These are phyloP conservation scores for Ophiocordyceps robertsii DNA, from an alignment of 2,329 filamentous ascomycete genomes.

Conservation along the genomic window DNA sequence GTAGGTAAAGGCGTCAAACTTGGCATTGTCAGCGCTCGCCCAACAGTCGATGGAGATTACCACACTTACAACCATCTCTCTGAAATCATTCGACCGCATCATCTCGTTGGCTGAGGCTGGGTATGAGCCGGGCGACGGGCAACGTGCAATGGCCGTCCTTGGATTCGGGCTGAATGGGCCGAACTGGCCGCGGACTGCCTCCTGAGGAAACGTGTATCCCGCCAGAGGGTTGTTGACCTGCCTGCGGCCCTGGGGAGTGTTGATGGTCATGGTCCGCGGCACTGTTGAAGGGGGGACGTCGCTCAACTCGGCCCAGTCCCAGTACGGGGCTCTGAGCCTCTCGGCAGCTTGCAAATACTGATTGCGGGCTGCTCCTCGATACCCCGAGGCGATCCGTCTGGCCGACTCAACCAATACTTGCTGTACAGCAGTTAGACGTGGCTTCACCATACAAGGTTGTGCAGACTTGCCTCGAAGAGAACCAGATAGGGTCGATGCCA, in stretches of 20 bases:
- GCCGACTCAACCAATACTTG: conserved; percentile 37
- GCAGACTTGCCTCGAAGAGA: conserved; percentile 34
- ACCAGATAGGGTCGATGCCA: conserved; percentile 45
- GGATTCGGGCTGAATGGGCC: conserved; percentile 11
- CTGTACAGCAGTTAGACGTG: conserved; percentile 6
- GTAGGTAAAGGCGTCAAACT: conserved; percentile 28
- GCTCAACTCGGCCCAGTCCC: conserved; percentile 36
- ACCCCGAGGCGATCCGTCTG: conserved; percentile 30
- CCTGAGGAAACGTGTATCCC: conserved; percentile 33
- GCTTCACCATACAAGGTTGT: too few relatives aligned
- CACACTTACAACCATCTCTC: conserved; percentile 25
- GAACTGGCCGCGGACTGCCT: conserved; percentile 23
- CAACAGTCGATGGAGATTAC: not conserved
- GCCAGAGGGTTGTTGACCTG: conserved; percentile 37
- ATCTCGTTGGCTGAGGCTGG: conserved; percentile 22
- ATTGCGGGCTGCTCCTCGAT: conserved; percentile 18
- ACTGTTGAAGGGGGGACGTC: conserved; percentile 26
- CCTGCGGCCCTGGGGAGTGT: conserved; percentile 24
- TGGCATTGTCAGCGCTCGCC: not conserved
- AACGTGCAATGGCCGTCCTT: conserved; percentile 24
- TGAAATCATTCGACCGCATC: conserved; percentile 19
- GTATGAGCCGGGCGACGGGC: conserved; percentile 22
- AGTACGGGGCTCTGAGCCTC: conserved; percentile 34
- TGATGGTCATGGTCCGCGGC: conserved; percentile 21
- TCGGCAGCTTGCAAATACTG: conserved; percentile 31